phyloP scores from a whole-genome alignment of 2,329 filamentous ascomycete species.

The Fusarium floridanum region DNA sequence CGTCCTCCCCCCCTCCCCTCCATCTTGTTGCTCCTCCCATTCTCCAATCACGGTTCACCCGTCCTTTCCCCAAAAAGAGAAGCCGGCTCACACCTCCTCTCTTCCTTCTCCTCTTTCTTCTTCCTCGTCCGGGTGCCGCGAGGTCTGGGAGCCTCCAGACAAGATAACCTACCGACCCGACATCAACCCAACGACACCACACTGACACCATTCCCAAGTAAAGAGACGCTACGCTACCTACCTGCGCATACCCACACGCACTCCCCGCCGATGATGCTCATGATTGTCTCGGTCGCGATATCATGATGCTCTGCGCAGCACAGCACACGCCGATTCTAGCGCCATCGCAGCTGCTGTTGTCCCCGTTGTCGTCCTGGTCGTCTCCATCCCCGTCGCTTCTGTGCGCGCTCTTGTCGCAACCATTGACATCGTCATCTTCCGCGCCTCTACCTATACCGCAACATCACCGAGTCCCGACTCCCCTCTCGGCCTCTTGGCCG shows the following conservation, averaged over 20 bases:
- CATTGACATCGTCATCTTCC: constrained; percentile 26
- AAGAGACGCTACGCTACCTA: constrained; percentile 13
- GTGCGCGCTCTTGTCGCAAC: constrained; percentile 15
- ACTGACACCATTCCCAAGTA: not conserved
- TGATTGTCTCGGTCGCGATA: constrained; percentile 51
- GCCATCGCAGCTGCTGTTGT: constrained; percentile 43
- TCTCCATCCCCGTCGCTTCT: constrained; percentile 20
- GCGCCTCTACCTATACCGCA: constrained; percentile 8
- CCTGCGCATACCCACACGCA: constrained; percentile 12
- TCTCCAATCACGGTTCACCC: constrained; percentile 45
- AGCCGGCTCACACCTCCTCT: constrained; percentile 32
- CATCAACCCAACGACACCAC: constrained; percentile 12
- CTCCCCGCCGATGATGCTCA: constrained; percentile 48
- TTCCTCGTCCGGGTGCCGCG: constrained; percentile 29
- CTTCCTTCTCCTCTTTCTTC: constrained; percentile 14
- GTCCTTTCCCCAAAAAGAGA: constrained; percentile 42
- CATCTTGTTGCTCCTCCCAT: constrained; percentile 40
- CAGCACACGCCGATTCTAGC: constrained; percentile 49
- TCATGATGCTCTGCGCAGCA: constrained; percentile 59
- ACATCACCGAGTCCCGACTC: constrained; percentile 12
- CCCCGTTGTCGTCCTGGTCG: constrained; percentile 9
- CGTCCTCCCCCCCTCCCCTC: constrained; percentile 31
- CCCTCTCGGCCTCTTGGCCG: constrained; percentile 14
- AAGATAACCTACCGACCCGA: constrained; percentile 23
- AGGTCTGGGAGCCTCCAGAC: constrained; percentile 39